Conservation (phyloP, 1,284 basidiomycete genomes). For the Salmacisia buchloeana region DNA sequence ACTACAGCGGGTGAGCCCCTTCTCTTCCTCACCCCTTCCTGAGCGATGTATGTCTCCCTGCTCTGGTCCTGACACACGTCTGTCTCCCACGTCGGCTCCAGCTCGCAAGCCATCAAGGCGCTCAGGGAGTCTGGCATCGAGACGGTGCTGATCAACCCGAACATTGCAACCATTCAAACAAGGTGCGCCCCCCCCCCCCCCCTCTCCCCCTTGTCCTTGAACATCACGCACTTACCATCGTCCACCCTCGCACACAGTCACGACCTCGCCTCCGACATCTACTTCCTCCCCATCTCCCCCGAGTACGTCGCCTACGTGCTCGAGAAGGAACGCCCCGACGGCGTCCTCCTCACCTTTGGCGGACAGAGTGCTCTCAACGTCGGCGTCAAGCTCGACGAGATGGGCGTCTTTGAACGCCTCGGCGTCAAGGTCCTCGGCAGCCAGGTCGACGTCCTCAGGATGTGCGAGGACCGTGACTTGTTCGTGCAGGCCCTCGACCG, state of each 20-base stretch:
- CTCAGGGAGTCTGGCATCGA: constrained; percentile 91
- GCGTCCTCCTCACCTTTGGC: constrained; percentile 94
- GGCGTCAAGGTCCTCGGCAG: constrained; percentile 94
- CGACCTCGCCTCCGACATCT: constrained; percentile 84
- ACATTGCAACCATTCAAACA: constrained; percentile 50
- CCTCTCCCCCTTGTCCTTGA: constrained; percentile 48
- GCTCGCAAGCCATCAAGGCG: constrained; percentile 95
- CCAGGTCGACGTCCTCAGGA: constrained; percentile 72
- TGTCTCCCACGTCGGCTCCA: constrained; percentile 28
- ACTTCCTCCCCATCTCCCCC: constrained; percentile 74
- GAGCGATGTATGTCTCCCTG: not conserved
- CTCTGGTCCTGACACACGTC: not conserved
- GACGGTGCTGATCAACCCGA: constrained; percentile 65
- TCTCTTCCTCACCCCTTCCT: not conserved
- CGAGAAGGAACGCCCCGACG: constrained; percentile 96
- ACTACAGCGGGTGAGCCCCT: constrained; percentile 73
- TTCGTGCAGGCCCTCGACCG: constrained; percentile 96
- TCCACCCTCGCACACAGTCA: constrained; percentile 77
- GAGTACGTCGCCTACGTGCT: constrained; percentile 98
- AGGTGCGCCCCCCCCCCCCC: not conserved
- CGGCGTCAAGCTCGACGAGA: constrained; percentile 92
- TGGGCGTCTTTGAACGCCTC: constrained; percentile 91
- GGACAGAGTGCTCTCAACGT: constrained; percentile 97
- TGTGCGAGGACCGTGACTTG: constrained; percentile 82
- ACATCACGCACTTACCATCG: constrained; percentile 65